Percentiles rank a stretch among this genome's conserved stretches.
These are phyloP conservation scores for Populus simonii DNA, from an alignment of 345 rosid genomes.

Conservation along the genomic window DNA sequence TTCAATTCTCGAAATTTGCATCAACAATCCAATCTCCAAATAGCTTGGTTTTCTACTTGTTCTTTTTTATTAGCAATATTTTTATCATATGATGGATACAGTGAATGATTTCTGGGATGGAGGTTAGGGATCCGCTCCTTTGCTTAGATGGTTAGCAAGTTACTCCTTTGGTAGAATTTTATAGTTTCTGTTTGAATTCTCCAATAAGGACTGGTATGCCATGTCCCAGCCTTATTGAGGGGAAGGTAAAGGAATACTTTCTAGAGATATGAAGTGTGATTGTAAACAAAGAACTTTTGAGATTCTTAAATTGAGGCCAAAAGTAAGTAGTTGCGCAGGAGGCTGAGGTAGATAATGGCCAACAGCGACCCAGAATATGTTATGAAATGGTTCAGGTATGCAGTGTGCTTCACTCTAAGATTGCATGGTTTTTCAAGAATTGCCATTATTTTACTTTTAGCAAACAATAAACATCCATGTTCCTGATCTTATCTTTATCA, in stretches of 20 bases:
- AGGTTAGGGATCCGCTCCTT: constrained; percentile 3
- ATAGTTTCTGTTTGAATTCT: constrained; percentile 12
- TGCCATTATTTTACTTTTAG: background rate
- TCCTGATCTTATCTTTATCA: background rate
- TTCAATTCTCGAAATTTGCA: constrained; percentile 69
- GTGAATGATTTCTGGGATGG: constrained; percentile 20
- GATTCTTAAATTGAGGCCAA: constrained; percentile 12
- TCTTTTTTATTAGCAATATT: constrained; percentile 38
- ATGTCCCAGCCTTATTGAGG: constrained; percentile 7
- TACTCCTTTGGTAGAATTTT: background rate
- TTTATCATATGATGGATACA: constrained; percentile 26
- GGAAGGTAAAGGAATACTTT: constrained; percentile 12
- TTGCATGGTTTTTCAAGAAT: background rate
- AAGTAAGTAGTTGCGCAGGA: constrained; percentile 11
- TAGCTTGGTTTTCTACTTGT: constrained; percentile 30
- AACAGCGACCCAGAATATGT: constrained; percentile 3
- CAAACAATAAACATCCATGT: background rate
- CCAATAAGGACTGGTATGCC: constrained; percentile 10
- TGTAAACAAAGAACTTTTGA: constrained; percentile 13
- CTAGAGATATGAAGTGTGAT: constrained; percentile 12
- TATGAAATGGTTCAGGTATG: background rate
- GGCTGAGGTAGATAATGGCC: constrained; percentile 15
- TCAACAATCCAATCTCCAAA: constrained; percentile 38
- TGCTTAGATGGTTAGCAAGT: constrained; percentile 5
- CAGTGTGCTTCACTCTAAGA: background rate